Conservation (phyloP, 345 rosid species). For the Dipteronia dyeriana region DNA sequence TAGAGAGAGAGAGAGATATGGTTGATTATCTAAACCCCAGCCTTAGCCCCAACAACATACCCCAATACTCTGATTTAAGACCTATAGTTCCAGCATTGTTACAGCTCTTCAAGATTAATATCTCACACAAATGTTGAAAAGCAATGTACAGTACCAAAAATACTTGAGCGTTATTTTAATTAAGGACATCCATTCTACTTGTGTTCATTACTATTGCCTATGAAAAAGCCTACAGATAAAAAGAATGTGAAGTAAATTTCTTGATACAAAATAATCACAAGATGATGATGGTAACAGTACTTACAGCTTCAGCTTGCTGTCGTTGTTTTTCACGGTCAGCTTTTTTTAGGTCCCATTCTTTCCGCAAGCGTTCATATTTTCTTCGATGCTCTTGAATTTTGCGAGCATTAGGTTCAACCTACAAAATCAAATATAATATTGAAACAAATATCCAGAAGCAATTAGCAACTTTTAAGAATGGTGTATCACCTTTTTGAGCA, state of each 20-base stretch:
- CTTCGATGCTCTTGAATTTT: constrained; percentile 73
- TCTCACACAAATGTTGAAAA: constrained; percentile 26
- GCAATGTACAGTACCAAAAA: constrained; percentile 28
- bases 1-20: background rate
- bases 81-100: background rate
- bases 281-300: constrained; percentile 12
- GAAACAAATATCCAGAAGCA: background rate
- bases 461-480: background rate
- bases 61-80: background rate
- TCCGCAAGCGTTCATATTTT: constrained; percentile 69
- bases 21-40: constrained; percentile 1
- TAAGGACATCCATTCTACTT: background rate
- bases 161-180: constrained; percentile 27
- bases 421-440: constrained; percentile 18
- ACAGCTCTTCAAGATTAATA: constrained; percentile 3
- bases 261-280: background rate
- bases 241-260: background rate
- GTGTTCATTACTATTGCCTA: background rate
- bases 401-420: constrained; percentile 85
- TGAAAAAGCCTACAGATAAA: background rate
- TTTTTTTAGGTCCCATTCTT: constrained; percentile 58
- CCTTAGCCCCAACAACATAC: background rate
- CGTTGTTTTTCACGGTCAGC: constrained; percentile 48
- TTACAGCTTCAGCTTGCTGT: constrained; percentile 56
- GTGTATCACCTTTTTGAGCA: constrained; percentile 65